Conservation (phyloP, 2,329 filamentous ascomycete species). For the Helminthosporium solani region DNA sequence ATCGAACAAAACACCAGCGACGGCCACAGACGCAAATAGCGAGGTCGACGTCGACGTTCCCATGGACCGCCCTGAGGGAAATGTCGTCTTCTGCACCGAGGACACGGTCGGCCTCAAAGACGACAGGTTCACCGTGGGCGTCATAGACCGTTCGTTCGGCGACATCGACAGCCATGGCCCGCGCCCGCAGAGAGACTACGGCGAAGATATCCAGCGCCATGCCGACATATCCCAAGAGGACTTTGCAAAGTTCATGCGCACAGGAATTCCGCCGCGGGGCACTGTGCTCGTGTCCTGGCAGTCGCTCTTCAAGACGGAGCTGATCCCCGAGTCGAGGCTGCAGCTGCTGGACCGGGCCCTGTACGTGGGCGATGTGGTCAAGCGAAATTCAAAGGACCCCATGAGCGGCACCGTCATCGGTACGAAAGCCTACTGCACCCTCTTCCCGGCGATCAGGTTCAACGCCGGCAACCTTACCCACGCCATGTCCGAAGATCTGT, state of each 20-base stretch:
- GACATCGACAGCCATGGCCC: constrained; percentile 50
- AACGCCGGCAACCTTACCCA: constrained; percentile 24
- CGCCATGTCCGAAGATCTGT: constrained; percentile 29
- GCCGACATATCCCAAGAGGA: constrained; percentile 29
- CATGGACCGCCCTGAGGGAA: constrained; percentile 13
- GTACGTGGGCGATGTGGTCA: constrained; percentile 58
- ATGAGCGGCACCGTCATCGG: constrained; percentile 58
- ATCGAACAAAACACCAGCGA: too few relatives aligned
- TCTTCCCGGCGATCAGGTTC: constrained; percentile 39
- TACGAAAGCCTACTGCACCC: constrained; percentile 48
- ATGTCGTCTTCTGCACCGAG: constrained; percentile 41
- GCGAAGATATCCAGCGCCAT: constrained; percentile 40
- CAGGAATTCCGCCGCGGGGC: constrained; percentile 52
- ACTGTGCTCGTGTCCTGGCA: constrained; percentile 55
- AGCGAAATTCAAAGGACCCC: constrained; percentile 48
- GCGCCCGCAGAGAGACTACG: constrained; percentile 44
- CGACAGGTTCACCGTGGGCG: constrained; percentile 45
- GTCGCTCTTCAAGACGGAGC: constrained; percentile 43
- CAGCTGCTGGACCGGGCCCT: constrained; percentile 56
- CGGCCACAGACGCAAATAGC: too few relatives aligned
- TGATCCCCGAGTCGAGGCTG: constrained; percentile 48
- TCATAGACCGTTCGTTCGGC: constrained; percentile 46
- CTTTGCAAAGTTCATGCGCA: constrained; percentile 44
- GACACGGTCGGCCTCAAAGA: constrained; percentile 46
- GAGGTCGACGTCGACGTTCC: constrained; percentile 1